Percentiles rank a stretch among this genome's conserved stretches.
These are phyloP conservation scores for Ogataea haglerorum DNA, from an alignment of 805 yeast species.

Conservation along the genomic window DNA sequence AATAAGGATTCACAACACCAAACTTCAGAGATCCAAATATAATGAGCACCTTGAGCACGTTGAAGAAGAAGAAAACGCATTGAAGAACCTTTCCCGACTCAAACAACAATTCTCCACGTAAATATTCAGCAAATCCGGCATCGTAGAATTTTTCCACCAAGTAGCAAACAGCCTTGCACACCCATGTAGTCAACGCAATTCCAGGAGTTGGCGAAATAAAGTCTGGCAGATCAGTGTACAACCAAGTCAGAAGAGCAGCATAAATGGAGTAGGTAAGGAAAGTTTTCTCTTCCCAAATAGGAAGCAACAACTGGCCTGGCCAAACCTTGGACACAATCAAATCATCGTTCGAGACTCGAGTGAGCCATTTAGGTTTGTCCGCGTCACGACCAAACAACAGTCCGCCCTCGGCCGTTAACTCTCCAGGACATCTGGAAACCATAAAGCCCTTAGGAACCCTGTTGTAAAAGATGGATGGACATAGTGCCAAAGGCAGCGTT, in stretches of 20 bases:
- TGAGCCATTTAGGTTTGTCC: slow-evolving; percentile 42
- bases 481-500: slow-evolving; percentile 65
- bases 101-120: slow-evolving; percentile 46
- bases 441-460: slow-evolving; percentile 61
- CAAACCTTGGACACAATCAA: slow-evolving; percentile 59
- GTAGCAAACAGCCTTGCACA: slow-evolving; percentile 33
- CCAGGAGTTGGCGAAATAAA: slow-evolving; percentile 91
- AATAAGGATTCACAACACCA: slow-evolving; percentile 78
- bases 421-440: slow-evolving; percentile 69
- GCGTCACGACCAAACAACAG: slow-evolving; percentile 65
- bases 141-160: slow-evolving; percentile 36
- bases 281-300: slow-evolving; percentile 57
- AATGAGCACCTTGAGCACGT: slow-evolving; percentile 55
- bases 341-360: slow-evolving; percentile 46
- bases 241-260: slow-evolving; percentile 58
- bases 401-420: slow-evolving; percentile 78
- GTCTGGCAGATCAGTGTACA: slow-evolving; percentile 92
- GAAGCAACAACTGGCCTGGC: slow-evolving; percentile 89
- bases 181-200: slow-evolving; percentile 65
- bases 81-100: slow-evolving; percentile 48
- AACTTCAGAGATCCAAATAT: slow-evolving; percentile 56
- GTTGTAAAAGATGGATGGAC: slow-evolving; percentile 76
- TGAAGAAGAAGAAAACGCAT: slow-evolving; percentile 67
- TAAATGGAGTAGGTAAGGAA: slow-evolving; percentile 39
- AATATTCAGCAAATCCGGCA: slow-evolving; percentile 40